phyloP scores from a whole-genome alignment of 2,329 filamentous ascomycete genomes.

The Didymella arachidicola region DNA sequence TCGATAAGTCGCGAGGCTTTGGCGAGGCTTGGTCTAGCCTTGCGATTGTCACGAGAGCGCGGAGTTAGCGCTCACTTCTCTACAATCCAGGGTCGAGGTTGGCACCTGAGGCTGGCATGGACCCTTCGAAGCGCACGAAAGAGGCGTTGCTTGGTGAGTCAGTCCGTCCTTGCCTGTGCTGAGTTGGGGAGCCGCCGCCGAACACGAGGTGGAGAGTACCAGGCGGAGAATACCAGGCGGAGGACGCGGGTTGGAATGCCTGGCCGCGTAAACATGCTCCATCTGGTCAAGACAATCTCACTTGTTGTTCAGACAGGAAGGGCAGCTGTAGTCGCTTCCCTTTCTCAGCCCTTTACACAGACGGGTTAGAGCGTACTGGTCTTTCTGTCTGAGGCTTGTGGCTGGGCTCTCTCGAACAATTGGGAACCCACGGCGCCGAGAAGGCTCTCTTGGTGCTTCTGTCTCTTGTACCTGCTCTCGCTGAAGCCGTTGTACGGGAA shows the following conservation, averaged over 20 bases:
- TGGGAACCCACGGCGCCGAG: background rate
- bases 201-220: background rate
- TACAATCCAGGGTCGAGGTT: conserved; percentile 14
- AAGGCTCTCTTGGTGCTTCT: background rate
- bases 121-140: conserved; percentile 53
- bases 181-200: background rate
- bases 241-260: background rate
- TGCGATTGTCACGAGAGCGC: background rate
- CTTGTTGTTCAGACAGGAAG: background rate
- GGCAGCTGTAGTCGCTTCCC: background rate
- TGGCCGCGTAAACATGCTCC: background rate
- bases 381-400: background rate
- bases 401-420: background rate
- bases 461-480: background rate
- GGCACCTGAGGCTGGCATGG: conserved; percentile 42
- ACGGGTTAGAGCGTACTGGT: background rate
- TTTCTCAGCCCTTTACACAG: background rate
- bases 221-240: background rate
- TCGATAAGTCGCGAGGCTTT: conserved; percentile 11
- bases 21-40: background rate
- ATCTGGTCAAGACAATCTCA: background rate
- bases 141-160: conserved; percentile 50
- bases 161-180: background rate
- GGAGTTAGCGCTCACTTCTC: conserved; percentile 8
- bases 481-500: background rate